phyloP scores from a whole-genome alignment of 2,329 filamentous ascomycete genomes.

The Chaetoscypha palmicola region DNA sequence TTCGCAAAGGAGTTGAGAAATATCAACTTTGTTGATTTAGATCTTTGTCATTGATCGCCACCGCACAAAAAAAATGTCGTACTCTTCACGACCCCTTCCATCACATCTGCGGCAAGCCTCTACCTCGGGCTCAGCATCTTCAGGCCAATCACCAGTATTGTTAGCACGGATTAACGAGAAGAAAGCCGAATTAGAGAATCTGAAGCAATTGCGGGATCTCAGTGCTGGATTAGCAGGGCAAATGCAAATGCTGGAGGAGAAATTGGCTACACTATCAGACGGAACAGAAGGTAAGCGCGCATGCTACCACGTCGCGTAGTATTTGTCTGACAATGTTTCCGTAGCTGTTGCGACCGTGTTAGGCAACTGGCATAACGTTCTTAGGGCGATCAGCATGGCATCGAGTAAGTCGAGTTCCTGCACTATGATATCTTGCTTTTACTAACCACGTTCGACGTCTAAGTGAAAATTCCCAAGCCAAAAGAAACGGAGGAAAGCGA shows the following conservation, averaged over 20 bases:
- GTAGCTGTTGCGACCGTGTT: constrained; percentile 76
- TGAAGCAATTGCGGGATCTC: constrained; percentile 70
- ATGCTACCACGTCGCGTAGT: background rate
- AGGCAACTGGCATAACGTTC: constrained; percentile 81
- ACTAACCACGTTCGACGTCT: no score
- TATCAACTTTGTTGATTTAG: no score
- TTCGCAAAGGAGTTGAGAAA: no score
- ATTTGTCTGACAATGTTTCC: constrained; percentile 11
- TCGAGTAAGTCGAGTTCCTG: constrained; percentile 56
- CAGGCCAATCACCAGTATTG: constrained; percentile 61
- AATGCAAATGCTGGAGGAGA: constrained; percentile 74
- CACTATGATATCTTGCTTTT: no score
- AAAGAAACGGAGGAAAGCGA: constrained; percentile 37
- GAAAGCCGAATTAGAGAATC: constrained; percentile 71
- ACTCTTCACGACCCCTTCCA: constrained; percentile 50
- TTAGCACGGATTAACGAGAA: constrained; percentile 77
- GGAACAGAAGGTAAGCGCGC: constrained; percentile 63
- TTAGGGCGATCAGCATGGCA: constrained; percentile 80
- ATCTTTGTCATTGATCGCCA: background rate
- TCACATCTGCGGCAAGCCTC: constrained; percentile 61
- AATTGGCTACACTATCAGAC: constrained; percentile 68
- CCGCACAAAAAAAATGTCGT: constrained; percentile 46
- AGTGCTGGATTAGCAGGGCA: constrained; percentile 72
- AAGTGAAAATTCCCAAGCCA: constrained; percentile 64
- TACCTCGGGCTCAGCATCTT: constrained; percentile 40